These are phyloP conservation scores for Podospora anserina DNA, from an alignment of 495 filamentous ascomycete species.

Conservation along the genomic window DNA sequence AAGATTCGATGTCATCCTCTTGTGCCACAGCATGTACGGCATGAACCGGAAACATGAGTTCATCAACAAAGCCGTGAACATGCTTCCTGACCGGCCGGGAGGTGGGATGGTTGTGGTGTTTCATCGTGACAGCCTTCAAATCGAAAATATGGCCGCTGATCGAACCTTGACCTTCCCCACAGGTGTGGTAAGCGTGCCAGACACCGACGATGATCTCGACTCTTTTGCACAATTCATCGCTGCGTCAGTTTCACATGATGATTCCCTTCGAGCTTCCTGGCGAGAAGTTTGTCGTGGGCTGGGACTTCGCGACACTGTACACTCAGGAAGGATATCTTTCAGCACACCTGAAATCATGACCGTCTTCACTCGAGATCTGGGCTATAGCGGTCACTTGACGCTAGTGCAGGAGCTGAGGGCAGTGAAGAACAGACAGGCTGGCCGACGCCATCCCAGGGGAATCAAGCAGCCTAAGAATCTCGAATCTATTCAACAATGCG, in stretches of 20 bases:
- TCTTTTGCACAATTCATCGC: constrained; percentile 53
- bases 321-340: constrained; percentile 49
- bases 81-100: constrained; percentile 41
- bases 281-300: constrained; percentile 52
- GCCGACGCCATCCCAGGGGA: constrained; percentile 43
- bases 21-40: constrained; percentile 65
- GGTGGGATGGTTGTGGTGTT: constrained; percentile 52
- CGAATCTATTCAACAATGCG: constrained; percentile 53
- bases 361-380: constrained; percentile 47
- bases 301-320: constrained; percentile 42
- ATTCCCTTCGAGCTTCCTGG: constrained; percentile 43
- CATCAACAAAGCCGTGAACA: constrained; percentile 49
- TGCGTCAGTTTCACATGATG: constrained; percentile 45
- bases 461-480: constrained; percentile 50
- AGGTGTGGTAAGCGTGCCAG: constrained; percentile 45
- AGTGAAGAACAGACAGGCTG: constrained; percentile 55
- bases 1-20: constrained; percentile 57
- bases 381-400: too few species aligned
- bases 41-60: constrained; percentile 50
- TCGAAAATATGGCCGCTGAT: constrained; percentile 53
- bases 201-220: constrained; percentile 52
- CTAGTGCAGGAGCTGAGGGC: constrained; percentile 27
- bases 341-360: constrained; percentile 52
- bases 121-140: constrained; percentile 47
- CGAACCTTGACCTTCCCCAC: constrained; percentile 51